A percentile compares a stretch with the other conserved stretches of the same genome.
phyloP scores from a whole-genome alignment of 2,329 filamentous ascomycete genomes.

The Cordyceps pruinosa region DNA sequence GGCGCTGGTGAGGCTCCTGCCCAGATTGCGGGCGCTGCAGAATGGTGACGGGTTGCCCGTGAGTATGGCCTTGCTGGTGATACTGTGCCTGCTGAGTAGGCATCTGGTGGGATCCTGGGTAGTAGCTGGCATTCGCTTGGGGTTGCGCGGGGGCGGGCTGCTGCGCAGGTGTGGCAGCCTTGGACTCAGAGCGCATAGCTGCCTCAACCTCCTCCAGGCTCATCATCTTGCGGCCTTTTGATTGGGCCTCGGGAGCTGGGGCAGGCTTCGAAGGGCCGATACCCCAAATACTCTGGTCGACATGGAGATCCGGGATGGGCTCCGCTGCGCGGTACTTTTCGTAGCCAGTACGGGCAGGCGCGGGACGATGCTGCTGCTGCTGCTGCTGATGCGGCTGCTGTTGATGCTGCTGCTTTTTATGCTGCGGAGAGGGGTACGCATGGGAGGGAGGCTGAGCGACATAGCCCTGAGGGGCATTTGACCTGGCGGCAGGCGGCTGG shows the following conservation, averaged over 20 bases:
- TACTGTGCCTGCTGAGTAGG: conserved; percentile 21
- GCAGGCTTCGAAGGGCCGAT: conserved; percentile 50
- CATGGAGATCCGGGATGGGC: conserved; percentile 82
- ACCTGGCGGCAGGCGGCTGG: conserved; percentile 53
- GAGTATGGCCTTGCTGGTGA: conserved; percentile 26
- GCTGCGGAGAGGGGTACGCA: conserved; percentile 31
- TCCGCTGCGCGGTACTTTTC: conserved; percentile 83
- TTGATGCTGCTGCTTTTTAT: conserved; percentile 20
- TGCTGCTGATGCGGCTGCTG: conserved; percentile 30
- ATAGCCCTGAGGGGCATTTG: conserved; percentile 27
- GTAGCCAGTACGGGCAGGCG: conserved; percentile 73
- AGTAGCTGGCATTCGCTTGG: conserved; percentile 10
- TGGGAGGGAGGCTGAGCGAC: conserved; percentile 27
- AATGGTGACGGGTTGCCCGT: conserved; percentile 47
- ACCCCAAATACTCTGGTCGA: conserved; percentile 90
- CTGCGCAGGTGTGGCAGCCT: conserved; percentile 31
- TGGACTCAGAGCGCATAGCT: conserved; percentile 69
- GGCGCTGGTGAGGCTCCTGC: conserved; percentile 29
- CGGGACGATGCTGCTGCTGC: conserved; percentile 26
- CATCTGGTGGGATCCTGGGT: conserved; percentile 16
- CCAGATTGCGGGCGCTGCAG: conserved; percentile 47
- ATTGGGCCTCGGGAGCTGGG: conserved; percentile 19
- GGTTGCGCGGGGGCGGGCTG: neutral
- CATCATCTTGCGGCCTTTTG: conserved; percentile 68
- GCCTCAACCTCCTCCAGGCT: conserved; percentile 96